Conservation (phyloP, 2,329 filamentous ascomycete genomes). For the Epichloe sp. region DNA sequence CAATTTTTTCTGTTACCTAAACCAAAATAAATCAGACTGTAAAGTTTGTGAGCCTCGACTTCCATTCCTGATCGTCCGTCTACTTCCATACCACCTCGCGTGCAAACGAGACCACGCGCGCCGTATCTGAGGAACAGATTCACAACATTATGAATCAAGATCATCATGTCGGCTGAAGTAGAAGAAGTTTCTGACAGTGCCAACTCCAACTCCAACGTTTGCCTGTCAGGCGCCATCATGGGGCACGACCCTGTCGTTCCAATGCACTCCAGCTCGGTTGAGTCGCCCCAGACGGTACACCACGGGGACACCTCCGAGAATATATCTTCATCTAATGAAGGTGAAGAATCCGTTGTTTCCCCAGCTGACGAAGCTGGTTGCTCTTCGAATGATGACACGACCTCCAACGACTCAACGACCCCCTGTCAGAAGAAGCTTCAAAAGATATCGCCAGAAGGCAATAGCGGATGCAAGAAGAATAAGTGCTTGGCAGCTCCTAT, state of each 20-base stretch:
- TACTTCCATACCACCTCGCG: too few species aligned
- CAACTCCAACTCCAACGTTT: background rate
- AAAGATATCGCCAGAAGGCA: background rate
- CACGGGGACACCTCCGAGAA: background rate
- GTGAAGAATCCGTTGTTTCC: background rate
- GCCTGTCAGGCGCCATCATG: background rate
- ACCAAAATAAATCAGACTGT: too few species aligned
- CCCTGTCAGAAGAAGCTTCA: background rate
- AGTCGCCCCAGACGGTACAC: background rate
- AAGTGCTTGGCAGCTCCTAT: background rate
- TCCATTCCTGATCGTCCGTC: too few species aligned
- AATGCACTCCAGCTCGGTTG: background rate
- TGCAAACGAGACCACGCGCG: too few species aligned
- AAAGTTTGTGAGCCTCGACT: too few species aligned
- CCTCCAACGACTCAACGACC: background rate
- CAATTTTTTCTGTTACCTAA: too few species aligned
- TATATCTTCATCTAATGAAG: too few species aligned
- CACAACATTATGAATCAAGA: too few species aligned
- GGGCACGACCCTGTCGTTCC: background rate
- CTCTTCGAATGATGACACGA: background rate
- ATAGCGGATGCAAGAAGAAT: background rate
- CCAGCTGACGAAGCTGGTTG: background rate
- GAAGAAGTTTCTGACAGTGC: background rate
- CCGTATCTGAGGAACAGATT: too few species aligned
- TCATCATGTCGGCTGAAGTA: too few species aligned